A percentile compares a stretch with the other conserved stretches of the same genome.
Evolutionary conservation across 106 monocot genomes (phyloP).

Genomic region (Triglochin maritima): DNA sequence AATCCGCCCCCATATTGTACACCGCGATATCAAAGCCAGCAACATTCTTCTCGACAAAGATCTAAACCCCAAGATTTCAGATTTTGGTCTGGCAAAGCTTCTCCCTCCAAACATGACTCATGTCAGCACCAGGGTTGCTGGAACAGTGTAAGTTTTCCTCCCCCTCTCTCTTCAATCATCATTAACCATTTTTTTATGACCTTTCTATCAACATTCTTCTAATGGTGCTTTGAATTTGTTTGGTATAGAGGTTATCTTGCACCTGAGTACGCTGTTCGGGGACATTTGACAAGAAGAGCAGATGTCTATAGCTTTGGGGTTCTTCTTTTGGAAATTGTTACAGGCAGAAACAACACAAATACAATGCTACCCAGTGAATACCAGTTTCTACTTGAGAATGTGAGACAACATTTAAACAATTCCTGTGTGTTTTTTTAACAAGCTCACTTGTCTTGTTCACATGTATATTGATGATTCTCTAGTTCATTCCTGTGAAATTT

Average conservation of each 20-base stretch:
- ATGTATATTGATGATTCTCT: no score
- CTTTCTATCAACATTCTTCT: neutral
- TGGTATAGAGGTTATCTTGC: constrained; percentile 23
- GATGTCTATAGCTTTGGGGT: constrained; percentile 35
- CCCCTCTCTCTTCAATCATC: neutral
- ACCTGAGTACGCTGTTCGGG: constrained; percentile 29
- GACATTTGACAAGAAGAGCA: constrained; percentile 24
- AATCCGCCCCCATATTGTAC: constrained; percentile 25
- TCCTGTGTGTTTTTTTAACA: neutral
- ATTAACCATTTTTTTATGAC: constrained; percentile 3
- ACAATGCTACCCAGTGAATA: constrained; percentile 9
- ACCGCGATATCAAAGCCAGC: constrained; percentile 37
- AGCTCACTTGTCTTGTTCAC: neutral
- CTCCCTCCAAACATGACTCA: constrained; percentile 24
- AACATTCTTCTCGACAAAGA: constrained; percentile 42
- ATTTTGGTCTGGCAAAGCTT: constrained; percentile 42
- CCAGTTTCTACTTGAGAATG: constrained; percentile 18
- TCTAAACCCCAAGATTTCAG: constrained; percentile 35
- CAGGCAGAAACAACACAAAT: constrained; percentile 25
- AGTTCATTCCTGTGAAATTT: no score
- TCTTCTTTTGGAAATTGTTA: constrained; percentile 29
- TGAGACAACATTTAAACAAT: constrained; percentile 4
- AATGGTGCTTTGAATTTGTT: neutral
- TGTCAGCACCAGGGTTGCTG: constrained; percentile 37
- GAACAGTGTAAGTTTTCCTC: constrained; percentile 8